phyloP scores from a whole-genome alignment of 176 grass and related monocot genomes.

The Oryza glumipatula region DNA sequence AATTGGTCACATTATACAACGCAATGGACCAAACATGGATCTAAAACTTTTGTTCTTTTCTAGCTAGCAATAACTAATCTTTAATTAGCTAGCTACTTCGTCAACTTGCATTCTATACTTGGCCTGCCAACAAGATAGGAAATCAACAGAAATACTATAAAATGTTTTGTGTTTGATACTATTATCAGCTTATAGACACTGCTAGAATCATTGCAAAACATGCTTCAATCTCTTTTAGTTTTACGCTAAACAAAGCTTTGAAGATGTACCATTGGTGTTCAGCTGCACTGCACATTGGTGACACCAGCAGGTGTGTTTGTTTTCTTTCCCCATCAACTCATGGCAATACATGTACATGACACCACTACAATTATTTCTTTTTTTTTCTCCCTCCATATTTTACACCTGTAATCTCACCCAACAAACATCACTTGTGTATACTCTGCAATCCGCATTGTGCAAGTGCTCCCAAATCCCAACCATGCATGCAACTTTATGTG shows the following conservation, averaged over 20 bases:
- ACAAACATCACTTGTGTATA: neutral
- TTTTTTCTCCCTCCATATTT: constrained; percentile 12
- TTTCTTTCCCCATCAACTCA: neutral
- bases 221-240: neutral
- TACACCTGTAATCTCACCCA: constrained; percentile 11
- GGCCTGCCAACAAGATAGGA: neutral
- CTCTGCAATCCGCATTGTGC: neutral
- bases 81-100: neutral
- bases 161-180: neutral
- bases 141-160: neutral
- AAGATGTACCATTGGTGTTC: neutral
- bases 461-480: neutral
- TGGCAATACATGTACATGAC: constrained; percentile 25
- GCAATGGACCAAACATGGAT: neutral
- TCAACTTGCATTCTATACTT: neutral
- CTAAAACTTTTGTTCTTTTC: neutral
- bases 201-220: neutral
- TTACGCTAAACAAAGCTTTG: neutral
- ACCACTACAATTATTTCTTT: neutral
- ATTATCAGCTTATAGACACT: neutral
- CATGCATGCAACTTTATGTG: neutral
- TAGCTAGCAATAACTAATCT: neutral
- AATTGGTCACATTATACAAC: neutral
- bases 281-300: neutral
- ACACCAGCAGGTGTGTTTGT: neutral